phyloP scores from a whole-genome alignment of 495 filamentous ascomycete genomes.

The Aspergillus funiculosus region DNA sequence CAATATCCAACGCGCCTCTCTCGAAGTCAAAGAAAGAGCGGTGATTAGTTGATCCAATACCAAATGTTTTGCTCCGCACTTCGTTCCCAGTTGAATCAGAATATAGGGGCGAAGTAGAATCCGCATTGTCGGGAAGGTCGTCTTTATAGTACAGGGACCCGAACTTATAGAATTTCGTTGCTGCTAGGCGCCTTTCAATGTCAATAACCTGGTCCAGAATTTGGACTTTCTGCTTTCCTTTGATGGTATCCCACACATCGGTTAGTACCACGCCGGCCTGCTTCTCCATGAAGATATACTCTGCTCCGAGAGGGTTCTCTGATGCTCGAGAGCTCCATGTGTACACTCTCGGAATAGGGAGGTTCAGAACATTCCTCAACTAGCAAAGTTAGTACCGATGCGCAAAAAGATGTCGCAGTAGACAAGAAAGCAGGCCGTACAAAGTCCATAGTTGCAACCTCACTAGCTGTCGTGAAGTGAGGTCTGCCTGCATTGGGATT shows the following conservation, averaged over 20 bases:
- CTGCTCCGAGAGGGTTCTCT: conserved; percentile 26
- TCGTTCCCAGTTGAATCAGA: conserved; percentile 16
- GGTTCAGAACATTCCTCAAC: conserved; percentile 19
- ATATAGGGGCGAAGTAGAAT: conserved; percentile 14
- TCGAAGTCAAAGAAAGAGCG: conserved; percentile 24
- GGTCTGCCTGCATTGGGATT: conserved; percentile 35
- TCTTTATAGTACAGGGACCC: conserved; percentile 28
- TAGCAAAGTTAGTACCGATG: conserved; percentile 17
- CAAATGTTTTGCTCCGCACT: conserved; percentile 18
- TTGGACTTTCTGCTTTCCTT: conserved; percentile 21
- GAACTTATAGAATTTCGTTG: conserved; percentile 21
- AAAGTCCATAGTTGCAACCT: conserved; percentile 42
- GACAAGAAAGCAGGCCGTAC: conserved; percentile 19
- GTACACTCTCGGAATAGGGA: conserved; percentile 29
- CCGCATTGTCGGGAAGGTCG: conserved; percentile 9
- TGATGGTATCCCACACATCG: conserved; percentile 22
- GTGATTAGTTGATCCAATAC: conserved; percentile 22
- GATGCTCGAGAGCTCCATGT: conserved; percentile 27
- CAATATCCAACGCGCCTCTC: conserved; percentile 22
- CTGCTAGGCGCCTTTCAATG: conserved; percentile 24
- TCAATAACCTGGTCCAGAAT: conserved; percentile 27
- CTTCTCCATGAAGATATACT: conserved; percentile 34
- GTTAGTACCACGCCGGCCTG: conserved; percentile 22
- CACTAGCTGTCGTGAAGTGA: conserved; percentile 32
- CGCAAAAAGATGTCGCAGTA: conserved; percentile 4